phyloP scores from a whole-genome alignment of 2,329 filamentous ascomycete genomes.

The Penicillium sclerotiorum region DNA sequence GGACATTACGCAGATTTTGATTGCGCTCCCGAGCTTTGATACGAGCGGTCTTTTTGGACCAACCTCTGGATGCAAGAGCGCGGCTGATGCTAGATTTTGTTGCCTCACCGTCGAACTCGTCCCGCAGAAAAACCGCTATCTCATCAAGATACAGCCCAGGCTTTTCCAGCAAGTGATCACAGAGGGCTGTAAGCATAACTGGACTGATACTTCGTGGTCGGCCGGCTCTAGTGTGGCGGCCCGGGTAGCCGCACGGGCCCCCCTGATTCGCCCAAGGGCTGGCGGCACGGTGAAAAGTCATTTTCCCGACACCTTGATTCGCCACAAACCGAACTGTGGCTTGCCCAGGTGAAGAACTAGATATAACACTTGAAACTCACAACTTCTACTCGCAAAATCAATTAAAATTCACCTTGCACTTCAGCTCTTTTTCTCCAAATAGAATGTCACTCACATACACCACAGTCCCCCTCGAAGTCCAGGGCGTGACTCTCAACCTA shows the following conservation, averaged over 20 bases:
- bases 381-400: no score
- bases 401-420: no score
- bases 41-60: slow-evolving; percentile 6
- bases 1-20: slow-evolving; percentile 2
- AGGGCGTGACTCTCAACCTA: slow-evolving; percentile 22
- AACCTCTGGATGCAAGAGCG: not conserved
- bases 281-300: no score
- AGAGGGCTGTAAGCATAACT: slow-evolving; percentile 6
- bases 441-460: slow-evolving; percentile 17
- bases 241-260: no score
- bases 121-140: slow-evolving; percentile 4
- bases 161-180: slow-evolving; percentile 3
- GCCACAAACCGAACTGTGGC: no score
- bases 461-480: slow-evolving; percentile 17
- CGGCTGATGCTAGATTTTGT: slow-evolving; percentile 9
- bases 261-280: no score
- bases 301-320: no score
- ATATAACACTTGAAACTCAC: no score
- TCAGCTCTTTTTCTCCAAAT: not conserved
- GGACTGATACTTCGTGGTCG: slow-evolving; percentile 7
- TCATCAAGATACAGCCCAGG: not conserved
- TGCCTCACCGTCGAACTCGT: not conserved
- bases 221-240: slow-evolving; percentile 2
- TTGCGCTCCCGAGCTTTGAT: not conserved
- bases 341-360: no score